Conservation (phyloP, 1,284 basidiomycete genomes). For the Coriolopsis trogii region DNA sequence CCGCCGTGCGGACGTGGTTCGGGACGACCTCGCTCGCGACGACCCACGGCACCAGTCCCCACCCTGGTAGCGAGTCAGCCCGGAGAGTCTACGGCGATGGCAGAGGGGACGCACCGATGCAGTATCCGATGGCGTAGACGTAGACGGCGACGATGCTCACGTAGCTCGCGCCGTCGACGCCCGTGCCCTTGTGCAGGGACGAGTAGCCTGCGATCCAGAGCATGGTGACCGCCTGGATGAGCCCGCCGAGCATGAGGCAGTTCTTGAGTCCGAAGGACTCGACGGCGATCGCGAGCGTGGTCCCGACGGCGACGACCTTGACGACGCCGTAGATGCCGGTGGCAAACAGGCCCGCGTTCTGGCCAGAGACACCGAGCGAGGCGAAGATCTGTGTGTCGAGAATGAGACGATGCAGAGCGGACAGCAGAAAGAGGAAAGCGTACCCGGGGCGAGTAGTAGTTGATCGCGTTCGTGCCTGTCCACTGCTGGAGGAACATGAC, state of each 20-base stretch:
- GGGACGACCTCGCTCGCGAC: constrained; percentile 52
- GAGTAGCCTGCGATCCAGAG: constrained; percentile 53
- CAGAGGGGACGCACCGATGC: no score
- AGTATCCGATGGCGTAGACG: constrained; percentile 50
- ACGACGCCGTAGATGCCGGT: constrained; percentile 67
- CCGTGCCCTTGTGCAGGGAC: constrained; percentile 39
- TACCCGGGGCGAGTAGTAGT: constrained; percentile 52
- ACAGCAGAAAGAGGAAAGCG: no score
- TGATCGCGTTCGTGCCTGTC: constrained; percentile 88
- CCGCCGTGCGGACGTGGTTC: constrained; percentile 48
- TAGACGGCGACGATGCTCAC: constrained; percentile 52
- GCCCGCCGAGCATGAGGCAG: constrained; percentile 47
- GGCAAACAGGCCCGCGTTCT: neutral
- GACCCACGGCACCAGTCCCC: constrained; percentile 46
- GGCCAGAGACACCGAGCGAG: neutral
- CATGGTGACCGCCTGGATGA: constrained; percentile 47
- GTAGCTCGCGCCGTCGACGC: constrained; percentile 46
- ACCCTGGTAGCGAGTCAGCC: no score
- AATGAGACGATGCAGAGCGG: no score
- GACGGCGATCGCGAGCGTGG: constrained; percentile 45
- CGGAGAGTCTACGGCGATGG: no score
- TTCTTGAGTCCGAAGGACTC: constrained; percentile 48
- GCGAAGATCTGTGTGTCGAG: constrained; percentile 1
- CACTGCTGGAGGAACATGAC: no score
- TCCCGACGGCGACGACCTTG: constrained; percentile 49